Evolutionary conservation across 805 yeast species (phyloP), one percentile per base, ranked within the genome.

Genomic region (Wickerhamiella qilinensis): DNA sequence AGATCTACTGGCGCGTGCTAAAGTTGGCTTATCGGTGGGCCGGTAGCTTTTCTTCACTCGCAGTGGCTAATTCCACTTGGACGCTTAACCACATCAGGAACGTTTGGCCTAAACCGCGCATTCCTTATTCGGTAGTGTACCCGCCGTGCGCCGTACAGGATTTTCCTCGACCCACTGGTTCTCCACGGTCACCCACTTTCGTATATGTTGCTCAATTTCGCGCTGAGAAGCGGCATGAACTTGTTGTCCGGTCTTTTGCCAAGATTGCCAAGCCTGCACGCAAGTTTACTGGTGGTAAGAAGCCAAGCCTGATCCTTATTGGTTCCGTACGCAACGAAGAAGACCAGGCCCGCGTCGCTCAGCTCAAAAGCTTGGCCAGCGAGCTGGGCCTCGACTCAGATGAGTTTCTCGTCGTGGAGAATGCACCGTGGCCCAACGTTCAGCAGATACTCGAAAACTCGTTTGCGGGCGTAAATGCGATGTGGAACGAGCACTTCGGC

Each of bases 401-500:
- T 30, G 56, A 67, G 16, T 56, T 67, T 11, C 64, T 70, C 34
- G 77, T 85, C 50, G 62, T 75, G 1, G 67, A 80, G 4, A 93
- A 91, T 58, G 78, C 88, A 20, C 67, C 83, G 8, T 82, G 82
- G 60, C 65, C 63, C 1, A 67, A 64, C 15, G 75, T 93, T 12
- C 61, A 72, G 38, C 52, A 59, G 21, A 66, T 71, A 38, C 62
- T 93, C 25, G 49, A 61, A 11, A 60, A 56, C 12, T 70, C 84
- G 2, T 70, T 75, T 20, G 75, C 73, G 51, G 98, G 98, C 4
- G 63, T 91, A 30, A 88, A 91, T 52, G 85, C 94, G 22, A 91
- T 91, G 99, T 91, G 98, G 98, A 91, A 91, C 59, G 99, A 91
- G 62, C 99, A 91, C 62, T 91, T 91, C 57, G 99, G 99, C 16